These are phyloP conservation scores for Boletus hoseneyae DNA, from an alignment of 1,284 basidiomycete species.

Conservation along the genomic window DNA sequence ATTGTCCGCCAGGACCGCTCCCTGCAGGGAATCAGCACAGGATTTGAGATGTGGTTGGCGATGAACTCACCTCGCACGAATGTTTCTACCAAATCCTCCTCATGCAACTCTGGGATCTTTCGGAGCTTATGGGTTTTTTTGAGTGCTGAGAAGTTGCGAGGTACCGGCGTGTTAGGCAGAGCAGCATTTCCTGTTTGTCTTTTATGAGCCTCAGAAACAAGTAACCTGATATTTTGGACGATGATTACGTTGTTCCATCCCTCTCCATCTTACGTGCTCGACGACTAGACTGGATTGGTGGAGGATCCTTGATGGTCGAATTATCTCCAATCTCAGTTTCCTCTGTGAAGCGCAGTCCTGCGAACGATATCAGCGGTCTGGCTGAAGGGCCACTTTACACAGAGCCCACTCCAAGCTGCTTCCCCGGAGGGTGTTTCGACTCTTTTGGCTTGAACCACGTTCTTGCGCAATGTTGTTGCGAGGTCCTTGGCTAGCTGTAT, in stretches of 20 bases:
- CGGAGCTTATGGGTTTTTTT: conserved; percentile 65
- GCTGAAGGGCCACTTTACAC: conserved; percentile 16
- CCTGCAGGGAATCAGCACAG: conserved; percentile 39
- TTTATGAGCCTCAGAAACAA: conserved; percentile 31
- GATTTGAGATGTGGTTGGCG: neutral
- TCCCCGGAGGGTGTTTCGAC: conserved; percentile 33
- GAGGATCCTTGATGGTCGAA: conserved; percentile 59
- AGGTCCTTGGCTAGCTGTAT: conserved; percentile 58
- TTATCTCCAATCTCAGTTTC: conserved; percentile 77
- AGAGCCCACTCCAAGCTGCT: conserved; percentile 53
- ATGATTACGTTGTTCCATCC: conserved; percentile 34
- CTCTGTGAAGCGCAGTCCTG: conserved; percentile 62
- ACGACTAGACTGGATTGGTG: conserved; percentile 41
- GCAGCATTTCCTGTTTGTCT: conserved; percentile 41
- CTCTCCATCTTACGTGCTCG: conserved; percentile 43
- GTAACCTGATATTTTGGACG: conserved; percentile 12
- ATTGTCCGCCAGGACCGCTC: conserved; percentile 82
- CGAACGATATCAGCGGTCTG: neutral
- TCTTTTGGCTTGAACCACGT: conserved; percentile 67
- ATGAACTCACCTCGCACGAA: conserved; percentile 66
- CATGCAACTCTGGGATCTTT: conserved; percentile 59
- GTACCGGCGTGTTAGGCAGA: conserved; percentile 31
- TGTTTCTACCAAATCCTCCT: conserved; percentile 70
- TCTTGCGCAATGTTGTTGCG: conserved; percentile 62
- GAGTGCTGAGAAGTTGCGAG: conserved; percentile 60